Percentiles rank a stretch among this genome's conserved stretches.
Conservation (phyloP, 1,139 yeast genomes). For the Hanseniaspora uvarum region DNA sequence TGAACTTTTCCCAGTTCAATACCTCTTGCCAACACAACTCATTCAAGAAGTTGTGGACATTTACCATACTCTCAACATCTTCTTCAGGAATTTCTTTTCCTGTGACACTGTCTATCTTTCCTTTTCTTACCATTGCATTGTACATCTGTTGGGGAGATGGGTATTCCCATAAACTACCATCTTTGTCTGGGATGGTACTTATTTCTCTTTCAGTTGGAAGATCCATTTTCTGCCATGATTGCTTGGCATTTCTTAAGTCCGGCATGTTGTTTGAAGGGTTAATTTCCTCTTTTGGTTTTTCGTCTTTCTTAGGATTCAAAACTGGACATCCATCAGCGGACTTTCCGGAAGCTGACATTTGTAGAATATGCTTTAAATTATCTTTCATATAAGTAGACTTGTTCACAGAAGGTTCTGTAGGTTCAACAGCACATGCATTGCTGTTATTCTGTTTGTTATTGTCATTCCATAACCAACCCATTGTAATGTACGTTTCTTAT, state of each 20-base stretch:
- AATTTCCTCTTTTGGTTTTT: slow-evolving; percentile 15
- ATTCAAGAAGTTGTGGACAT: slow-evolving; percentile 87
- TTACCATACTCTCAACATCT: slow-evolving; percentile 95
- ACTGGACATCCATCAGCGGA: slow-evolving; percentile 33
- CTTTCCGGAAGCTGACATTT: slow-evolving; percentile 22
- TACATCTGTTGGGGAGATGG: slow-evolving; percentile 99
- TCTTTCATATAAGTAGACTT: slow-evolving; percentile 5
- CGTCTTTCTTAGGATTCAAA: slow-evolving; percentile 27
- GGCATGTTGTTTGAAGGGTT: slow-evolving; percentile 90
- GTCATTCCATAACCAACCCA: slow-evolving; percentile 85
- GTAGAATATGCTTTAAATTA: slow-evolving; percentile 20
- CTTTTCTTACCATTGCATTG: slow-evolving; percentile 91
- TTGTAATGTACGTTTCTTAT: slow-evolving; percentile 28
- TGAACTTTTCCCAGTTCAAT: slow-evolving; percentile 70
- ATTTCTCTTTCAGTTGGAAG: slow-evolving; percentile 76
- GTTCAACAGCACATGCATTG: not conserved
- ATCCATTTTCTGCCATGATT: slow-evolving; percentile 69
- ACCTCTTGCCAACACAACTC: slow-evolving; percentile 98
- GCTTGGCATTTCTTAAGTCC: slow-evolving; percentile 50
- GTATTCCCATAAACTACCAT: slow-evolving; percentile 77
- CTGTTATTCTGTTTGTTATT: not conserved
- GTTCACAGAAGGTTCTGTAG: not conserved
- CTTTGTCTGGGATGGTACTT: slow-evolving; percentile 71
- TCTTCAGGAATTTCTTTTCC: slow-evolving; percentile 76
- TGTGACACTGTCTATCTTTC: slow-evolving; percentile 40